phyloP scores from a whole-genome alignment of 106 monocot species.

The Apostasia ramifera region DNA sequence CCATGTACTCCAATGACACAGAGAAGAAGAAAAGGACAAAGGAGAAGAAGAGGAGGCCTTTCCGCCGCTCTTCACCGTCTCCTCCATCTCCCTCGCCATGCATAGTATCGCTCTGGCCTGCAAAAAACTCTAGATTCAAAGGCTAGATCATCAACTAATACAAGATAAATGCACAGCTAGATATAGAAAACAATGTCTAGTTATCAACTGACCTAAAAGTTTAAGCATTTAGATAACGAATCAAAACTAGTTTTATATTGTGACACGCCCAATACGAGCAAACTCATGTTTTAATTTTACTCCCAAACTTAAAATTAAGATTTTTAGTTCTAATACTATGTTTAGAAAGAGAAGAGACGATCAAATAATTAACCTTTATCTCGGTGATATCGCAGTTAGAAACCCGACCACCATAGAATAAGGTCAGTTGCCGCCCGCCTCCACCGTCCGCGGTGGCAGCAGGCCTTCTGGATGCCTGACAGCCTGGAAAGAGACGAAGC shows the following conservation, averaged over 20 bases:
- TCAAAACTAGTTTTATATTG: too few relatives aligned
- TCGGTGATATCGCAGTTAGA: constrained; percentile 9
- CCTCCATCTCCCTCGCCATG: constrained; percentile 18
- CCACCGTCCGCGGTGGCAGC: background rate
- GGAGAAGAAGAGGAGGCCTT: too few relatives aligned
- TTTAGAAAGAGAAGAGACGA: too few relatives aligned
- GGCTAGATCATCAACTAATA: too few relatives aligned
- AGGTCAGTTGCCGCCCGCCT: background rate
- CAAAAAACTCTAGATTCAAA: background rate
- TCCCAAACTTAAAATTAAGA: too few relatives aligned
- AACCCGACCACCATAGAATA: constrained; percentile 4
- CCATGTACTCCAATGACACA: background rate
- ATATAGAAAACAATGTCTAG: background rate
- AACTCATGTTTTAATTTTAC: too few relatives aligned
- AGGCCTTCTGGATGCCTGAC: background rate
- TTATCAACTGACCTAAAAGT: too few relatives aligned
- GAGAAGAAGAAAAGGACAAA: background rate
- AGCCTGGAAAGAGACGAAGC: background rate
- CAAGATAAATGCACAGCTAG: background rate
- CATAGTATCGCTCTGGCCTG: constrained; percentile 14
- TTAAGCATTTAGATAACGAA: too few relatives aligned
- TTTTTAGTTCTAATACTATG: too few relatives aligned
- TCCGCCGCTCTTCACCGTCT: constrained; percentile 1
- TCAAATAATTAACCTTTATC: constrained; percentile 7
- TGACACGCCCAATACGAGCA: too few relatives aligned